Evolutionary conservation across 371 early-diverging fungal genomes (phyloP).

Genomic region (Mortierella sp.): DNA sequence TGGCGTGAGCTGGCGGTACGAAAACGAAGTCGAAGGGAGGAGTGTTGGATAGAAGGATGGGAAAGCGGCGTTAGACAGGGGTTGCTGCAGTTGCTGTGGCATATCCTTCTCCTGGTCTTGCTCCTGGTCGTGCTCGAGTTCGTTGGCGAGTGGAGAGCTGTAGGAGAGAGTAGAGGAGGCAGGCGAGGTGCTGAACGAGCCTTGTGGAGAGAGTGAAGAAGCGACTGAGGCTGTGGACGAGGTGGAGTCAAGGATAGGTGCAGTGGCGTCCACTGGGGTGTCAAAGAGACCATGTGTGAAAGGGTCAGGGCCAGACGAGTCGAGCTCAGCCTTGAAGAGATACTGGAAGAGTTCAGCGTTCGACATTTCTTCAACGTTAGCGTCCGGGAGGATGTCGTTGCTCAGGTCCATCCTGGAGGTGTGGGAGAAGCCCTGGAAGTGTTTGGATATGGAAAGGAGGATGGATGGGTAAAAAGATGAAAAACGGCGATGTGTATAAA

Average conservation of each 20-base stretch:
- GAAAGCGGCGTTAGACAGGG: conserved; percentile 5
- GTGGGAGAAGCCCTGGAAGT: neutral
- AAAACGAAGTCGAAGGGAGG: conserved; percentile 31
- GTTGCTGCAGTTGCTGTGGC: conserved; percentile 9
- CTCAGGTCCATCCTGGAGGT: conserved; percentile 10
- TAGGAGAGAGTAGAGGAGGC: conserved; percentile 19
- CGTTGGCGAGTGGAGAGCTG: neutral
- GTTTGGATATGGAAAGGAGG: neutral
- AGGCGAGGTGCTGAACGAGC: neutral
- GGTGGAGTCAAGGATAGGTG: neutral
- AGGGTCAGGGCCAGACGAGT: conserved; percentile 16
- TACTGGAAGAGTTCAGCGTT: conserved; percentile 48
- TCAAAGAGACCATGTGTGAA: neutral
- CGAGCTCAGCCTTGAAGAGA: conserved; percentile 47
- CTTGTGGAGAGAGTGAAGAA: neutral
- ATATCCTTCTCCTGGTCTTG: neutral
- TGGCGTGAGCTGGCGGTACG: conserved; percentile 33
- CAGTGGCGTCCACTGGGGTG: neutral
- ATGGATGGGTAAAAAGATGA: neutral
- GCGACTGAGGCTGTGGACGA: neutral
- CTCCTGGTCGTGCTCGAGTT: neutral
- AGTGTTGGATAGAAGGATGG: conserved; percentile 15
- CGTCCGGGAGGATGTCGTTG: conserved; percentile 13
- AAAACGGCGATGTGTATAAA: too few relatives aligned
- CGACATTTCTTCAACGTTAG: conserved; percentile 44